Conservation (phyloP, 306 rosid species). For the Acacia acuminata region DNA sequence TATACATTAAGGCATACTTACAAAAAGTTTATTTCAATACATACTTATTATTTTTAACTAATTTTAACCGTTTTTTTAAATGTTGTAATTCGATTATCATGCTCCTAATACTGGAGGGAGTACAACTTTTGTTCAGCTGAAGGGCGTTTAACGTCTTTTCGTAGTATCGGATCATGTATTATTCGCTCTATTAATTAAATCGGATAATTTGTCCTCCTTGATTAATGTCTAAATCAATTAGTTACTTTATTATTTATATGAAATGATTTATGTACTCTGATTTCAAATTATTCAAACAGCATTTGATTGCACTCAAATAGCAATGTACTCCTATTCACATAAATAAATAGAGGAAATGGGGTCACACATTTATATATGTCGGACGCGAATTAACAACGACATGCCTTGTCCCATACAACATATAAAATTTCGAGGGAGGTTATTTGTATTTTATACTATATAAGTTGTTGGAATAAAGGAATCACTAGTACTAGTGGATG, state of each 20-base stretch:
- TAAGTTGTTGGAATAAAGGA: not conserved
- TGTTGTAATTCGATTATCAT: too few species aligned
- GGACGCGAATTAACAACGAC: not conserved
- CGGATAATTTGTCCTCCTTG: not conserved
- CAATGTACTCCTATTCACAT: not conserved
- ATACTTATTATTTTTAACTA: too few species aligned
- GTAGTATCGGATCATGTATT: not conserved
- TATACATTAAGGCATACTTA: too few species aligned
- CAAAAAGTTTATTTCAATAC: too few species aligned
- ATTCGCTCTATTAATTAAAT: not conserved
- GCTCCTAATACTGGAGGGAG: accelerated
- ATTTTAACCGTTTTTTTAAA: too few species aligned
- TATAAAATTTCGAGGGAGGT: not conserved
- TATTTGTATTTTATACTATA: not conserved
- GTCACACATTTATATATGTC: not conserved
- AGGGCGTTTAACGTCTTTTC: not conserved
- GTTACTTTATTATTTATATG: not conserved
- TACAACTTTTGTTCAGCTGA: not conserved
- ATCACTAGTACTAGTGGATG: not conserved
- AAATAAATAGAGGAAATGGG: not conserved
- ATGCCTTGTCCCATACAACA: not conserved
- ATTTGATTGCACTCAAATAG: not conserved
- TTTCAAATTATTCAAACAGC: not conserved
- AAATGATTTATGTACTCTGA: not conserved
- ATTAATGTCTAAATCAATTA: not conserved